phyloP scores from a whole-genome alignment of 2,329 filamentous ascomycete genomes.

The Hymenotorrendiella dingleyae region DNA sequence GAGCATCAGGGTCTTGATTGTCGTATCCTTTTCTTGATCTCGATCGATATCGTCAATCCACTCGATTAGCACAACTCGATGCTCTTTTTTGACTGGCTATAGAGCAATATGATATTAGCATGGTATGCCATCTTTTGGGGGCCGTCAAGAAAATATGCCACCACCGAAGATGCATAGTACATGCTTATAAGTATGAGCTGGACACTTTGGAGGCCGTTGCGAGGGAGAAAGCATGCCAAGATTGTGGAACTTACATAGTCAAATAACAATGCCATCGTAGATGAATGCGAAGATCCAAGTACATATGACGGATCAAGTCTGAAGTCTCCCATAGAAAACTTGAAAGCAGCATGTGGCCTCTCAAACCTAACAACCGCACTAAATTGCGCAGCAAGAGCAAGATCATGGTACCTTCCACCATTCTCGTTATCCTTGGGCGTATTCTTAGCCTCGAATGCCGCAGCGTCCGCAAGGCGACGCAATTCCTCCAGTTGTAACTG shows the following conservation, averaged over 20 bases:
- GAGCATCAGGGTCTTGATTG: constrained; percentile 24
- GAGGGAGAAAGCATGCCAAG: no score
- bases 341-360: constrained; percentile 19
- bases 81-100: constrained; percentile 22
- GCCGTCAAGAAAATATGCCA: no score
- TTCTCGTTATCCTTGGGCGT: constrained; percentile 8
- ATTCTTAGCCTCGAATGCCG: constrained; percentile 19
- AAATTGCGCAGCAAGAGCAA: constrained; percentile 22
- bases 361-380: constrained; percentile 22
- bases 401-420: constrained; percentile 13
- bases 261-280: constrained; percentile 25
- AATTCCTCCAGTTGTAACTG: constrained; percentile 19
- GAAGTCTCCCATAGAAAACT: constrained; percentile 24
- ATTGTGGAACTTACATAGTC: no score
- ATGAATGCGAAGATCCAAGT: constrained; percentile 15
- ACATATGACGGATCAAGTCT: constrained; percentile 21
- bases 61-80: constrained; percentile 26
- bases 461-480: constrained; percentile 16
- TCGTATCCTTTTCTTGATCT: constrained; percentile 20
- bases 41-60: constrained; percentile 18
- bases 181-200: no score
- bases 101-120: no score
- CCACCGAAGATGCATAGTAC: no score
- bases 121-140: no score
- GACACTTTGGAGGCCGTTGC: no score